These are phyloP conservation scores for Homolaphlyctis polyrhiza DNA, from an alignment of 371 early-diverging fungal genomes.

Conservation along the genomic window DNA sequence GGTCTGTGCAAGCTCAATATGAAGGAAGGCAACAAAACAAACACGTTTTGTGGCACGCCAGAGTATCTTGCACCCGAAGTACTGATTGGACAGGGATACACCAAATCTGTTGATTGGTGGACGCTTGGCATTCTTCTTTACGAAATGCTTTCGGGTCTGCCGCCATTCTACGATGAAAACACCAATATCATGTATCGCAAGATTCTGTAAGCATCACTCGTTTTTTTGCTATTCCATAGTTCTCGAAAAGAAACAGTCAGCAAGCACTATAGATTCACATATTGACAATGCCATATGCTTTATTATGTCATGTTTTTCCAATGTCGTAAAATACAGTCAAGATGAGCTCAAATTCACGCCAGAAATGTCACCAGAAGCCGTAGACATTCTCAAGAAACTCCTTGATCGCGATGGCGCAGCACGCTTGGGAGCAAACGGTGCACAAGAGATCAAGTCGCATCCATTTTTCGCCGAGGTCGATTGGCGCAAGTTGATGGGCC, in stretches of 20 bases:
- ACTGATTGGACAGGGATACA: conserved; percentile 87
- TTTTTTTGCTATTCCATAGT: too few relatives aligned
- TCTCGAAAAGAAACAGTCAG: too few relatives aligned
- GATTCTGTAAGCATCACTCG: too few relatives aligned
- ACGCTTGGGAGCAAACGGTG: conserved; percentile 80
- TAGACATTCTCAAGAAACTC: conserved; percentile 68
- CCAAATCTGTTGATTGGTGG: conserved; percentile 96
- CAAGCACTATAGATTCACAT: too few relatives aligned
- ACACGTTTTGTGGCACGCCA: conserved; percentile 89
- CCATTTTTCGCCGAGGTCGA: conserved; percentile 92
- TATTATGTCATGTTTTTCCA: too few relatives aligned
- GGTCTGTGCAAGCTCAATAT: conserved; percentile 92
- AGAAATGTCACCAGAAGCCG: conserved; percentile 68
- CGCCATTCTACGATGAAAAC: conserved; percentile 95
- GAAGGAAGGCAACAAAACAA: conserved; percentile 61
- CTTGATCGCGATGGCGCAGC: conserved; percentile 77
- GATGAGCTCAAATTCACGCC: conserved; percentile 82
- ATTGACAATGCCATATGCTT: too few relatives aligned
- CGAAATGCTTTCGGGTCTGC: conserved; percentile 93
- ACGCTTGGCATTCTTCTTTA: conserved; percentile 90
- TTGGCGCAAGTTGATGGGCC: conserved; percentile 78
- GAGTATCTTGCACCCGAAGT: conserved; percentile 88
- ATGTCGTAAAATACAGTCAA: too few relatives aligned
- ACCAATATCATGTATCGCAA: conserved; percentile 93
- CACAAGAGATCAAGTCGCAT: conserved; percentile 85